Conservation (phyloP, 306 rosid genomes). For the Lathyrus aphaca region DNA sequence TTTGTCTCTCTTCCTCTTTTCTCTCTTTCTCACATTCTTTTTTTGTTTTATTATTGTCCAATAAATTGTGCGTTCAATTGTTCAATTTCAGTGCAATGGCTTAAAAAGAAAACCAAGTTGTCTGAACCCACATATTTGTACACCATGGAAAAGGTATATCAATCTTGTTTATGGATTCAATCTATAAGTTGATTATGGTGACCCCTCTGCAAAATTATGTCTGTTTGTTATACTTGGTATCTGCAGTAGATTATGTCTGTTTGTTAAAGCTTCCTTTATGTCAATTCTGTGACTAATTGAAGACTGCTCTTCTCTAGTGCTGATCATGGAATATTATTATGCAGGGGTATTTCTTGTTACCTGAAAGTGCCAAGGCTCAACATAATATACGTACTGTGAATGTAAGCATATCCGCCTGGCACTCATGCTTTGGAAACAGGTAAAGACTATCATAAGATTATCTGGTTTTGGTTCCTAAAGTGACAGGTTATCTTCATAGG, state of each 20-base stretch:
- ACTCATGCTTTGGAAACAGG: conserved; percentile 99
- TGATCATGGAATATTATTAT: conserved; percentile 31
- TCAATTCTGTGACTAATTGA: conserved; percentile 2
- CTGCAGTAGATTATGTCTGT: conserved; percentile 32
- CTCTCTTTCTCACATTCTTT: background rate
- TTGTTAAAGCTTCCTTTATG: conserved; percentile 34
- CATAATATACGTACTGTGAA: conserved; percentile 86
- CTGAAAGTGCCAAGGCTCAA: conserved; percentile 85
- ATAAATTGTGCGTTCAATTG: conserved; percentile 33
- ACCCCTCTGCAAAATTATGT: conserved; percentile 2
- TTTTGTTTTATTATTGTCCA: conserved; percentile 34
- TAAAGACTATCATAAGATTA: conserved; percentile 31
- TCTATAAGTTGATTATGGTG: conserved; percentile 13
- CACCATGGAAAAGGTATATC: conserved; percentile 89
- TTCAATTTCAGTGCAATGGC: conserved; percentile 82
- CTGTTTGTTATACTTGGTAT: conserved; percentile 28
- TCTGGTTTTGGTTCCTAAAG: conserved; percentile 32
- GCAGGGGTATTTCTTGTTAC: conserved; percentile 93
- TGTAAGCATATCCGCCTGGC: conserved; percentile 89
- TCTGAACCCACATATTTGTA: conserved; percentile 90
- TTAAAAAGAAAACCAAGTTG: conserved; percentile 75
- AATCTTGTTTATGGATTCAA: conserved; percentile 7
- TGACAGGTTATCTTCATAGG: conserved; percentile 9
- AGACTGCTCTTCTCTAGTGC: conserved; percentile 36
- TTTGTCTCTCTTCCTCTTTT: background rate